These are phyloP conservation scores for Geranium rotundifolium DNA, from an alignment of 345 rosid genomes.

Conservation along the genomic window DNA sequence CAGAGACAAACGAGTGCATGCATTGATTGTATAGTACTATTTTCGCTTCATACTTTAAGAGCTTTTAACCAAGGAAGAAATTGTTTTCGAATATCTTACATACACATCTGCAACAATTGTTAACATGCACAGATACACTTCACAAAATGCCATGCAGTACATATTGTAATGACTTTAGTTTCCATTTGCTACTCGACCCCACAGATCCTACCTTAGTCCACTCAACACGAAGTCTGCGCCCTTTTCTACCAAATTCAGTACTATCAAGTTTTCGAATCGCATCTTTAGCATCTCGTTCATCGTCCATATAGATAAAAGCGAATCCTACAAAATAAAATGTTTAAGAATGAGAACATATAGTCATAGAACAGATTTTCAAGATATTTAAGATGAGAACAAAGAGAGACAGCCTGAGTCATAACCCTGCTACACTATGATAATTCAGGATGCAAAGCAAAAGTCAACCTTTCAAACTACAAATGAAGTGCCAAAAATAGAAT, in stretches of 20 bases:
- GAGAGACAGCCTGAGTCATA: neutral
- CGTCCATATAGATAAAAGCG: constrained; percentile 94
- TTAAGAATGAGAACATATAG: neutral
- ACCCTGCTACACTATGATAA: neutral
- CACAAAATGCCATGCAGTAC: neutral
- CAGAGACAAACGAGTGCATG: neutral
- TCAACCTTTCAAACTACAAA: neutral
- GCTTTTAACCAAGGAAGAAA: neutral
- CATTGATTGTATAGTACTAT: neutral
- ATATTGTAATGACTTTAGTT: neutral
- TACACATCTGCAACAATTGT: neutral
- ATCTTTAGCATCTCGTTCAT: constrained; percentile 96
- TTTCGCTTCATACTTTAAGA: neutral
- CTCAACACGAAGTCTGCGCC: constrained; percentile 91
- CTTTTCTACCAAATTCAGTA: constrained; percentile 75
- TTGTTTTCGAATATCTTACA: neutral
- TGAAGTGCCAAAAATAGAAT: constrained; percentile 1
- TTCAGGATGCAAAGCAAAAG: neutral
- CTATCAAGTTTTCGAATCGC: constrained; percentile 87
- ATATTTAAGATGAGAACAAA: neutral
- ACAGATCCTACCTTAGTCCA: constrained; percentile 69
- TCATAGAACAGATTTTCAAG: neutral
- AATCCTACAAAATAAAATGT: constrained; percentile 37
- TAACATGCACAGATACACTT: neutral
- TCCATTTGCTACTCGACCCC: neutral